A percentile compares a stretch with the other conserved stretches of the same genome.
Evolutionary conservation across 73 alveolate species (phyloP).

Genomic region (Blepharisma stoltei): DNA sequence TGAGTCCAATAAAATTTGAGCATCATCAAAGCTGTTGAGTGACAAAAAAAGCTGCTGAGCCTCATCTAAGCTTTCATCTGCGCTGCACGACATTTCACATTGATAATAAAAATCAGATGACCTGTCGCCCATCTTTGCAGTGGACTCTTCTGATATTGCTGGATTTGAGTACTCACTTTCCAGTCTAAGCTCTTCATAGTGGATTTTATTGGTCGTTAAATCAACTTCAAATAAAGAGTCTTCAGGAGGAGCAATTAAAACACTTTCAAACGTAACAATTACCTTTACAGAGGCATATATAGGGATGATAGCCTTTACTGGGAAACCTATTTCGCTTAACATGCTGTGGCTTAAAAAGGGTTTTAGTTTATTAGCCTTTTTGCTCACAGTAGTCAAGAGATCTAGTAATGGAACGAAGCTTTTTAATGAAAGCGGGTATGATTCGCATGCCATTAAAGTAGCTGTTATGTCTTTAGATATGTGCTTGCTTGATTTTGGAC

Average conservation of each 20-base stretch:
- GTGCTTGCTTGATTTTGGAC: conserved; percentile 25
- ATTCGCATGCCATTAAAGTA: conserved; percentile 38
- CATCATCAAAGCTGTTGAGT: not conserved
- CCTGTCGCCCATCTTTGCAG: conserved; percentile 18
- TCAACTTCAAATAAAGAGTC: not conserved
- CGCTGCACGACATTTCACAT: conserved; percentile 22
- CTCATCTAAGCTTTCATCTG: not conserved
- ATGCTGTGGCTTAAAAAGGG: conserved; percentile 35
- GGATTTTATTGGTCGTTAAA: no score
- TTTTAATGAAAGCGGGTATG: conserved; percentile 44
- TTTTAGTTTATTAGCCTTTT: conserved; percentile 40
- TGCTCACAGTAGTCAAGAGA: conserved; percentile 41
- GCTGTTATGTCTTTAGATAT: conserved; percentile 40
- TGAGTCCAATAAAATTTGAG: not conserved
- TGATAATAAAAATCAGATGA: conserved; percentile 17
- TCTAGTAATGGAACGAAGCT: conserved; percentile 48
- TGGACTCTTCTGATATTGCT: conserved; percentile 21
- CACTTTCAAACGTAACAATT: not conserved
- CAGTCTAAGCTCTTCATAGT: not conserved
- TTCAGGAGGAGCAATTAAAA: not conserved
- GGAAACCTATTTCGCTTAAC: conserved; percentile 16
- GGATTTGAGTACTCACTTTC: no score
- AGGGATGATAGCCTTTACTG: conserved; percentile 27
- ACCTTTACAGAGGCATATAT: conserved; percentile 16
- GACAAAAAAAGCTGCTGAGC: conserved; percentile 23